Base-by-base conservation (phyloP, 2,329 filamentous ascomycete species). In the Exophiala sideris region DNA sequence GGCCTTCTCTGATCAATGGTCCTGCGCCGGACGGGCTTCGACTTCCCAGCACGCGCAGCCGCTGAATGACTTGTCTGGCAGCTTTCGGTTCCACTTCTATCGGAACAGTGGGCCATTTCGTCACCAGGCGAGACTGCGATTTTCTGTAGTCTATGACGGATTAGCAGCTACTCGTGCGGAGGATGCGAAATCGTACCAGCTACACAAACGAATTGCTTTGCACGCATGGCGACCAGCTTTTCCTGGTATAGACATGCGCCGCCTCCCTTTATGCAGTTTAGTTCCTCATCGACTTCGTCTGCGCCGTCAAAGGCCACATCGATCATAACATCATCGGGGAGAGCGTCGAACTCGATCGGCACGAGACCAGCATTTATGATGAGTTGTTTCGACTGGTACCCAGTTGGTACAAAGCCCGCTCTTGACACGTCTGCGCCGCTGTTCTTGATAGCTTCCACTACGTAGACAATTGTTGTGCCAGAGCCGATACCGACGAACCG, bases 221-320 rank as follows among this genome's bases (percentile, higher is more conserved):
- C 87, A 46, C 87, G 83, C 56, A 89, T 83, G 4, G 91, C 91
- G 3, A 99, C 91, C 34, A 99, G 79, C 77, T 99, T 99, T 76
- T 99, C 94, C 72, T 97, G 94, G 76, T 96, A 95, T 52, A 97
- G 75, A 73, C 94, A 99, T n/a, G 91, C 94, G 54, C 94, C 94
- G 46, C 94, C 94, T 50, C 94, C 94, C 77, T 97, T 97, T 76
- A 99, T 97, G 68, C 92, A 90, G 73, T 97, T 99, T 56, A 99
- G 75, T 48, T 95, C 88, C 44, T 89, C 85, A 69, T 99, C 94
- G 32, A 99, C 91, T 76, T 99, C 94, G 70, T 99, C 94, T 3
- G 94, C 94, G 50, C 94, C 94, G 68, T 99, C 94, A 69, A 99
- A 99, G 46, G 88, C 89, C 14, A 97, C 87, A 66, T 97, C 92